A percentile compares a stretch with the other conserved stretches of the same genome.
These are phyloP conservation scores for Coprinopsis marcescibilis DNA, from an alignment of 768 basidiomycete species.

Conservation along the genomic window DNA sequence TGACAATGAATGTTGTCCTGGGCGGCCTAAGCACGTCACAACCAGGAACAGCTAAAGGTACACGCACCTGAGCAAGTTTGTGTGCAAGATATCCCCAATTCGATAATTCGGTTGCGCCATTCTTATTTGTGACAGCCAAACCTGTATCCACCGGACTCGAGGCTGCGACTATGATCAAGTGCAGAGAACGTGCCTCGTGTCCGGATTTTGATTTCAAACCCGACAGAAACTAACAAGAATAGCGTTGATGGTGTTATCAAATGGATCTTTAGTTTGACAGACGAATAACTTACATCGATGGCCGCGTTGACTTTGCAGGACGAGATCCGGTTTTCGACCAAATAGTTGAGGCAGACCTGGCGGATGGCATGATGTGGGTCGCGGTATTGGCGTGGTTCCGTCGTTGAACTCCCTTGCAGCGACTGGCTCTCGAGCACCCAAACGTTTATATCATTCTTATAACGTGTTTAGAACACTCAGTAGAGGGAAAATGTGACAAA, in stretches of 20 bases:
- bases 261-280: neutral
- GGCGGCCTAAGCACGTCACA: conserved; percentile 5
- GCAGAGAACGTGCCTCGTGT: conserved; percentile 28
- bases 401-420: conserved; percentile 21
- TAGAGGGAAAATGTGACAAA: conserved; percentile 1
- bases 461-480: too few relatives aligned
- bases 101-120: conserved; percentile 20
- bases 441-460: conserved; percentile 22
- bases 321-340: conserved; percentile 39
- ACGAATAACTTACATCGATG: conserved; percentile 36
- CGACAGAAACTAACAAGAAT: conserved; percentile 25
- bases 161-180: conserved; percentile 52
- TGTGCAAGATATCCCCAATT: conserved; percentile 38
- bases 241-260: neutral
- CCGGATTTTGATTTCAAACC: conserved; percentile 19
- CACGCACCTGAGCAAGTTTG: conserved; percentile 38
- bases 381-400: conserved; percentile 34
- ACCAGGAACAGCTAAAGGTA: conserved; percentile 13
- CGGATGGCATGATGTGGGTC: conserved; percentile 30
- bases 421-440: conserved; percentile 44
- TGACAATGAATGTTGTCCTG: conserved; percentile 56
- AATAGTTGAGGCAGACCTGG: conserved; percentile 38
- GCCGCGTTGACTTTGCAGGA: conserved; percentile 35
- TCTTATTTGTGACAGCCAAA: conserved; percentile 22
- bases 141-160: conserved; percentile 28